These are phyloP conservation scores for Cadophora sp. DNA, from an alignment of 2,329 filamentous ascomycete genomes.

Conservation along the genomic window DNA sequence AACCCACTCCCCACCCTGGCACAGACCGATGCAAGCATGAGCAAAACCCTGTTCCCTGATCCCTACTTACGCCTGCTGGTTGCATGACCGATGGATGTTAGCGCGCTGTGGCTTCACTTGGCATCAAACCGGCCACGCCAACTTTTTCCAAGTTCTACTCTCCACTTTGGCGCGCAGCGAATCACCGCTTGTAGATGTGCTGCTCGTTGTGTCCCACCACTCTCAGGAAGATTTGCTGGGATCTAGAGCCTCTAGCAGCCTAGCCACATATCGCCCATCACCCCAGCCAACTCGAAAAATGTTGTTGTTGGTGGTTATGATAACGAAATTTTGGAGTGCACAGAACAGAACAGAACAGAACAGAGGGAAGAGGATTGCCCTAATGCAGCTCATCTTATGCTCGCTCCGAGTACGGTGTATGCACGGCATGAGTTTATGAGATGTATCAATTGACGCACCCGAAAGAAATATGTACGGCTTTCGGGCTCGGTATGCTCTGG, in stretches of 20 bases:
- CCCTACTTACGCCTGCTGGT: background rate
- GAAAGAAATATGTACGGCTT: background rate
- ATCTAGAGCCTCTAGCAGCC: slow-evolving; percentile 3
- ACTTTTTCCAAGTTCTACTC: slow-evolving; percentile 8
- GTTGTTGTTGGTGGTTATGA: background rate
- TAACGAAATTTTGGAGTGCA: background rate
- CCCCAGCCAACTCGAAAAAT: slow-evolving; percentile 1
- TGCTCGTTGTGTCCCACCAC: background rate
- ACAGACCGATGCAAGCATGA: slow-evolving; percentile 8
- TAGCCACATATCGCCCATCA: slow-evolving; percentile 2
- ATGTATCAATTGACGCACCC: background rate
- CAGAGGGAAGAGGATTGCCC: background rate
- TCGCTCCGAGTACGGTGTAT: background rate
- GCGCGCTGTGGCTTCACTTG: slow-evolving; percentile 22
- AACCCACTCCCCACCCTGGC: slow-evolving; percentile 1
- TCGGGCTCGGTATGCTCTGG: slow-evolving; percentile 6
- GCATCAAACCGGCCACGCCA: slow-evolving; percentile 16
- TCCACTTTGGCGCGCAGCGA: slow-evolving; percentile 11
- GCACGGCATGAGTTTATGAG: background rate
- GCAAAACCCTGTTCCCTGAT: background rate
- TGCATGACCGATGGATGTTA: slow-evolving; percentile 10
- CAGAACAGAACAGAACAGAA: too few species aligned
- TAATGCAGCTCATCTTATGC: background rate
- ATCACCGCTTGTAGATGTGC: slow-evolving; percentile 10
- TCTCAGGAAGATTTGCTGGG: background rate